Conservation (phyloP, 2,329 filamentous ascomycete genomes). For the Claviceps purpurea region DNA sequence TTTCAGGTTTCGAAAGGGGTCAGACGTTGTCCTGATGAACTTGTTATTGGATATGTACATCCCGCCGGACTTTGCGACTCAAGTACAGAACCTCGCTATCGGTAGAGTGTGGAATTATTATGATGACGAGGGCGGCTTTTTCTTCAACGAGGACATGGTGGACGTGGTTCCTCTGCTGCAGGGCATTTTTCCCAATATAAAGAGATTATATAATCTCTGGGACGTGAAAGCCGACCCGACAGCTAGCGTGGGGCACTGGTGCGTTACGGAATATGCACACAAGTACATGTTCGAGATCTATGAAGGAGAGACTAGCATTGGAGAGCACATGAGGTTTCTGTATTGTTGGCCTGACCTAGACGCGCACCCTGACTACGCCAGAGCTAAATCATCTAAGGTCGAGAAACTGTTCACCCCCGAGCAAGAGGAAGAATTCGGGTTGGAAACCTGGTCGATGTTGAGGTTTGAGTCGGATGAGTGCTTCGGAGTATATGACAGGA, state of each 20-base stretch:
- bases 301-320: constrained; percentile 12
- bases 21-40: no score
- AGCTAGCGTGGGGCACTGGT: constrained; percentile 16
- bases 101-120: no score
- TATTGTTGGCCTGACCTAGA: constrained; percentile 22
- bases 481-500: constrained; percentile 8
- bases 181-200: constrained; percentile 13
- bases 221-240: background rate
- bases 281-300: constrained; percentile 14
- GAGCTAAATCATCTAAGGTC: constrained; percentile 5
- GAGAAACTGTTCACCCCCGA: constrained; percentile 4
- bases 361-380: constrained; percentile 17
- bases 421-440: constrained; percentile 1
- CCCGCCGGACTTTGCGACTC: no score
- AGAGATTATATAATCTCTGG: constrained; percentile 13
- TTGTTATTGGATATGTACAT: no score
- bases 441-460: constrained; percentile 18
- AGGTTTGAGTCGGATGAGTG: constrained; percentile 13
- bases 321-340: constrained; percentile 13
- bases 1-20: no score
- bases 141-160: background rate
- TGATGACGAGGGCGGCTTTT: background rate
- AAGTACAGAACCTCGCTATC: no score
- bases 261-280: constrained; percentile 16
- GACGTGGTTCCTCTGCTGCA: background rate